Base-by-base conservation (phyloP, 2,329 filamentous ascomycete genomes). In the Pestalotiopsis sp. region DNA sequence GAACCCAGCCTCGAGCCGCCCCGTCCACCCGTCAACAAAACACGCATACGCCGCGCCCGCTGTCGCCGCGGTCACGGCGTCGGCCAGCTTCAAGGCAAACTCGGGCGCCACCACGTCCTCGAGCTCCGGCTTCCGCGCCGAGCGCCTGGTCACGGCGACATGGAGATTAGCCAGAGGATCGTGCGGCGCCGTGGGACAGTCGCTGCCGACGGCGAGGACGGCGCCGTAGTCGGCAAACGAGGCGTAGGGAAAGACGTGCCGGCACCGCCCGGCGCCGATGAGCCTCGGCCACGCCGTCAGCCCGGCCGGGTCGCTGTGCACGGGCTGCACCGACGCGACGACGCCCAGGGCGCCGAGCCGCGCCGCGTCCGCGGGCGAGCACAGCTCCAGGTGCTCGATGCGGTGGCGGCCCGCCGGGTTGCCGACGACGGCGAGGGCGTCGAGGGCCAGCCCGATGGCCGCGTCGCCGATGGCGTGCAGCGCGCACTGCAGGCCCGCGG, bases 401-500 rank as follows among this genome's bases (percentile, higher is more conserved):
- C 89, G 83, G 59, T 89, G 89, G 2, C 89, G 84, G 12, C 84
- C 82, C 0, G 78, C 80, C 0, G 83, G 80, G 69, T 77, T 78
- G 0, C 78, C 84, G n/a, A 49, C 39, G 11, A 13, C 1, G n/a
- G n/a, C 36, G 20, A 91, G 80, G 0, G 82, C 83, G 69, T 90
- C 84, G 66, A 91, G 82, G 3, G 87, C 88, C 74, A 85, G 86
- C 49, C 78, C 81, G 23, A 90, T 82, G 0, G 89, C 87, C n/a
- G 81, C 80, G 71, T 91, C 88, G 41, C 89, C 89, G 61, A 91
- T 91, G 45, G 89, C 89, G 70, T 91, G 89, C 3, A 91, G 80
- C 0, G 89, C 89, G 25, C 87, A 83, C 74, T 91, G 89, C 38
- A 91, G 77, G 0, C 84, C 84, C 0, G 82, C 82, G 5, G 78